Conservation (phyloP, 2,329 filamentous ascomycete species). For the Epichloe baconii region DNA sequence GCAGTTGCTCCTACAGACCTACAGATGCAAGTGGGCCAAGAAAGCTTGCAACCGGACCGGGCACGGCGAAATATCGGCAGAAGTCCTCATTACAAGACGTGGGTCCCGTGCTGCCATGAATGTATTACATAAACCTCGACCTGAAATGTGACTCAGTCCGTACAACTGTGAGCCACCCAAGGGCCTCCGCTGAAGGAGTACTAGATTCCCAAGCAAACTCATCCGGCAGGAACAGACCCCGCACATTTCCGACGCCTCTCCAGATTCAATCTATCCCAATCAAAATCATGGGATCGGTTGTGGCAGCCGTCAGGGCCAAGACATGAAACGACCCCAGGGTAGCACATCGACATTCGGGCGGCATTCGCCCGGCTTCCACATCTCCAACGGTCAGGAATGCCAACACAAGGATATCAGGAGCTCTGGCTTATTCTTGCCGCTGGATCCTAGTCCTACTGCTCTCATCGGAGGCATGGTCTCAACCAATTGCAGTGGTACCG, state of each 20-base stretch:
- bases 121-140: too few species aligned
- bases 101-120: too few species aligned
- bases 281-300: not conserved
- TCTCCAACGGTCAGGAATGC: not conserved
- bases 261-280: not conserved
- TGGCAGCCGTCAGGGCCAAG: not conserved
- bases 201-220: conserved; percentile 5
- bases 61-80: too few species aligned
- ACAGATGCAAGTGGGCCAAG: too few species aligned
- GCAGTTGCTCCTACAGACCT: too few species aligned
- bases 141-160: too few species aligned
- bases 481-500: conserved; percentile 53
- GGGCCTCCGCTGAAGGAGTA: conserved; percentile 16
- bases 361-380: not conserved
- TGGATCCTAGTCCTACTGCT: conserved; percentile 53
- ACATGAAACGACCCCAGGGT: not conserved
- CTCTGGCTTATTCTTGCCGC: conserved; percentile 53
- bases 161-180: too few species aligned
- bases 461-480: conserved; percentile 49
- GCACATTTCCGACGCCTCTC: not conserved
- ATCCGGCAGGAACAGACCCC: conserved; percentile 7
- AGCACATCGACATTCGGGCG: not conserved
- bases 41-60: too few species aligned
- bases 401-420: conserved; percentile 34
- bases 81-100: too few species aligned